Evolutionary conservation across 164 flowering plant species (phyloP), one percentile per base, ranked within the genome.

Genomic region (Litsea cubeba): DNA sequence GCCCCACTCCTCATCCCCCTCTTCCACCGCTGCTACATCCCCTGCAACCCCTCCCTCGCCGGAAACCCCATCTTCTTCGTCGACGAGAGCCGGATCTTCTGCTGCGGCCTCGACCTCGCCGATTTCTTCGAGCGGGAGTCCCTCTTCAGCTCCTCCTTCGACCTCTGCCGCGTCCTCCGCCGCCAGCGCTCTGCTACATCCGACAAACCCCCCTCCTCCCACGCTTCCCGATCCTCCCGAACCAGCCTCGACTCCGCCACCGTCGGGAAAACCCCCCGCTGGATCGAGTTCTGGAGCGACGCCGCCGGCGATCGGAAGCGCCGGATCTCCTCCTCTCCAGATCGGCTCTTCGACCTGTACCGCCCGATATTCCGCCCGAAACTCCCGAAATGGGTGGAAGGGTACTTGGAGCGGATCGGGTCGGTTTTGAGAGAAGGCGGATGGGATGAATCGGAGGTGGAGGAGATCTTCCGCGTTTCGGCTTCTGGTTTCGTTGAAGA

Each of bases 221-320:
- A 40, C 46, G 81, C 85, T 1, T 81, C 87, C 23, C 78, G 82
- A 67, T 82, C 79, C 72, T 85, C 88, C 0, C 76, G 96, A 32
- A 79, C 88, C 58, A 92, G 93, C 72, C 74, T 87, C 32, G 98
- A 90, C 74, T 67, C 83, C 22, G 76, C 58, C 26, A 5, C 79
- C 58, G 14, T 80, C 64, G 84, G 79, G 6, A 81, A 83, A 28
- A 86, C 91, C 8, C 95, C 95, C 50, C 77, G 99, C 65, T 96
- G 99, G 99, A 91, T 96, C 15, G 99, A 96, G 81, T 96, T 96
- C 81, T 96, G 99, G 99, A 88, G 89, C 75, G 99, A 96, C 72
- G 97, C 94, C 2, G 92, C 95, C 11, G 70, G 89, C 71, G 82
- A 89, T n/a, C 82, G 89, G 32, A 77, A 88, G 65, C 81, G 97